Base-by-base conservation (phyloP, 108 stramenopile genomes). In the Hondaea fermentalgiana region DNA sequence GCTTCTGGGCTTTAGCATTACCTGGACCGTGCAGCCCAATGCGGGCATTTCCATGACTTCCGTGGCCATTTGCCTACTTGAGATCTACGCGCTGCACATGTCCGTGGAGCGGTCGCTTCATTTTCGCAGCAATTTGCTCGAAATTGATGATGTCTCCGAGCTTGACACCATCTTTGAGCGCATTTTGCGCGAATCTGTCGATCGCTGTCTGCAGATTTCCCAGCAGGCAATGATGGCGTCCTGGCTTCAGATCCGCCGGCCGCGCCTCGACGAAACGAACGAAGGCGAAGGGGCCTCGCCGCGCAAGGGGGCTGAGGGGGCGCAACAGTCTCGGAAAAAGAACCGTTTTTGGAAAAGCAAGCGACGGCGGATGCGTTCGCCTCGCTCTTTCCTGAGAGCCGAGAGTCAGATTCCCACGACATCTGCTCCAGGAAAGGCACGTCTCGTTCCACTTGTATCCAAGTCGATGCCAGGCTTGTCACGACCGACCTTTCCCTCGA, bases 161-260 rank as follows among this genome's bases (percentile, higher is more conserved):
- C 51, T 83, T 12, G 76, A 83, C 51, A 6, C 51, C 49, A 45
- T 83, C 4, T 83, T 83, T 83, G 49, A 83, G 51, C 45, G 51
- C 49, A 53, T 83, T 23, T 45, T 83, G 19, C 76, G 76, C 25
- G 76, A 83, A 45, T 83, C 76, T 12, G 76, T 83, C 76, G 49
- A 53, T 8, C 76, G 76, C 25, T 83, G 76, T 83, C 76, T 83
- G 76, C 76, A 83, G 4, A 83, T 83, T 25, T 83, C 76, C 6
- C 76, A 83, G 76, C 76, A 83, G 4, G 76, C 76, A 12, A 83
- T 83, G 76, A 83, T 83, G 76, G 23, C 76, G 6, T 47, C 76
- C 10, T 83, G 76, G 76, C 5, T 83, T 0, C 19, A 23, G 14
- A 69, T 23, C 8, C 8, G 64, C 17, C 64, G 64, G 0, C 64